A percentile compares a stretch with the other conserved stretches of the same genome.
Conservation (phyloP, 371 early-diverging fungal genomes). For the Mortierella sp. region DNA sequence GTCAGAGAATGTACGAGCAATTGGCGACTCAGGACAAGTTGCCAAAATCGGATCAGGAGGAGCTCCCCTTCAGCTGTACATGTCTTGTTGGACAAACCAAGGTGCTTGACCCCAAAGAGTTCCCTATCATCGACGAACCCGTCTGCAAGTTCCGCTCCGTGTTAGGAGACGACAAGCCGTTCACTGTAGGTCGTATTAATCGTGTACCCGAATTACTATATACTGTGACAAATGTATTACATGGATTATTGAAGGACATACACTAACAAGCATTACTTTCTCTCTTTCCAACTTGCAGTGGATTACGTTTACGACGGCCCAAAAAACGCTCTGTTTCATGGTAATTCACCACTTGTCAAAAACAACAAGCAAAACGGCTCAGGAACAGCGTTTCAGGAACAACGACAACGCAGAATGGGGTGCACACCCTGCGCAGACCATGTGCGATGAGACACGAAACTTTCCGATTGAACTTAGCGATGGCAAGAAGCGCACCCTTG, state of each 20-base stretch:
- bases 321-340: constrained; percentile 15
- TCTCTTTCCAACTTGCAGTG: background rate
- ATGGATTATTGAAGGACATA: background rate
- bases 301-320: background rate
- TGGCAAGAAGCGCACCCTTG: background rate
- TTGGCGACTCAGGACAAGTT: background rate
- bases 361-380: background rate
- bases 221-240: background rate
- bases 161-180: background rate
- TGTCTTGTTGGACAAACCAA: constrained; percentile 14
- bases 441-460: background rate
- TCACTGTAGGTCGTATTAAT: background rate
- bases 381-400: background rate
- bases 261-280: no score
- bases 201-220: background rate
- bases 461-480: background rate
- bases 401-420: constrained; percentile 14
- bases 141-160: background rate
- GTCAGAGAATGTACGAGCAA: background rate
- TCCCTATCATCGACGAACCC: background rate
- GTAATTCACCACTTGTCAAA: constrained; percentile 2
- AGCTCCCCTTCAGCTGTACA: background rate
- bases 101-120: background rate
- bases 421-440: background rate
- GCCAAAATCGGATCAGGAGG: constrained; percentile 7